Evolutionary conservation across 2,329 filamentous ascomycete species (phyloP).

Genomic region (Fusarium foetens): DNA sequence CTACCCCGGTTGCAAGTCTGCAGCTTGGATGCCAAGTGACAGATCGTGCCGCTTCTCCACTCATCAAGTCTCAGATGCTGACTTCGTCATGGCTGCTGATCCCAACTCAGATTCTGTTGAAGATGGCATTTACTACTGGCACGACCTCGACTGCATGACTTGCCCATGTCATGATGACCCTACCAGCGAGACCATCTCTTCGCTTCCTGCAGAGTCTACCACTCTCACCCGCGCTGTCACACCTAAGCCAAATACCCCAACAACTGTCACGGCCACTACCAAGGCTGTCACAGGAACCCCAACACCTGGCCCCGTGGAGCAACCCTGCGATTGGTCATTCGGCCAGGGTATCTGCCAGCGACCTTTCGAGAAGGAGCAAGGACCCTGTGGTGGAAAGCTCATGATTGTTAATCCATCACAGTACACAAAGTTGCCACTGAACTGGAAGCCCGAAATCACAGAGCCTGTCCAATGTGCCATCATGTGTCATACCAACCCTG

Average conservation of each 20-base stretch:
- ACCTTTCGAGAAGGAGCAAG: neutral
- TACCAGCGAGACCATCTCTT: neutral
- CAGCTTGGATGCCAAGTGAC: neutral
- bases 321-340: neutral
- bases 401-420: neutral
- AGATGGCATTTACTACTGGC: constrained; percentile 9
- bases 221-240: neutral
- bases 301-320: neutral
- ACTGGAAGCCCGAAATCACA: neutral
- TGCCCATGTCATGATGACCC: neutral
- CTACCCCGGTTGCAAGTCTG: neutral
- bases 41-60: constrained; percentile 5
- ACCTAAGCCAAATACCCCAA: neutral
- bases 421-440: neutral
- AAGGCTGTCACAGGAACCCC: neutral
- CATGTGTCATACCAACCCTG: neutral
- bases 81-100: constrained; percentile 10
- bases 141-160: constrained; percentile 3
- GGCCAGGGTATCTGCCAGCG: neutral
- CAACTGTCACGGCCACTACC: neutral
- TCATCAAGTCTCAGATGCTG: neutral
- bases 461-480: neutral
- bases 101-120: neutral
- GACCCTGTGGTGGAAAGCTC: neutral
- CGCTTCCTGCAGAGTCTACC: neutral